Base-by-base conservation (phyloP, 768 basidiomycete species). In the Psilocybe azurescens region DNA sequence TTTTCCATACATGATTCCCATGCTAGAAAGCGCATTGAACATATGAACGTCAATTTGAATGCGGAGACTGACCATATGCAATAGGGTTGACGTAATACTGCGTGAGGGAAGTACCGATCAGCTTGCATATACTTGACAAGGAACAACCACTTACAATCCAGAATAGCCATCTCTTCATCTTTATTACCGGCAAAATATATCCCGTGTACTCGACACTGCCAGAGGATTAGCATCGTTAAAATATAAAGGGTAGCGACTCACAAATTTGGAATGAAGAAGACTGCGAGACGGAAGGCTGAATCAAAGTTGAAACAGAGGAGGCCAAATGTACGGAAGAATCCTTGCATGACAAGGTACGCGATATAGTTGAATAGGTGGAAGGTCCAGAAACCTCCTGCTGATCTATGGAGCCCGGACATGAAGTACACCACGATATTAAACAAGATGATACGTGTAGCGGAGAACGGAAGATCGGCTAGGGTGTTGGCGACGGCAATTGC, bases 1-100 rank as follows among this genome's bases (percentile, higher is more conserved):
- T 95, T 95, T 74, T 90, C 87, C 88, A 96, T 90, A 39, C 84
- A 78, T 2, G 86, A 87, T 65, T 90, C 85, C 83, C 91, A 95
- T 0, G 86, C 87, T 88, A 20, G 2, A 59, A 24, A n/a, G 58
- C n/a, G 1, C 47, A 56, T 41, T 53, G 41, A 51, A 41, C 54
- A 44, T 14, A 47, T 28, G 36, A 5, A 58, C 16, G 9, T 24
- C 13, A 20, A 10, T 28, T 5, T 18, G 3, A 62, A 6, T 53
- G 2, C 47, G 24, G 9, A n/a, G 5, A 20, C 30, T 1, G 5
- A 86, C 84, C 87, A 76, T 92, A 94, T 1, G 85, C 75, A 54
- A 95, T 74, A 0, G 94, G 94, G 68, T 95, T 89, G 62, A 94
- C 70, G 73, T 94, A 94, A 77, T 84, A 91, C 88, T 86, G 38